Evolutionary conservation across 176 grass and related monocot genomes (phyloP).

Genomic region (Aegilops tauschii): DNA sequence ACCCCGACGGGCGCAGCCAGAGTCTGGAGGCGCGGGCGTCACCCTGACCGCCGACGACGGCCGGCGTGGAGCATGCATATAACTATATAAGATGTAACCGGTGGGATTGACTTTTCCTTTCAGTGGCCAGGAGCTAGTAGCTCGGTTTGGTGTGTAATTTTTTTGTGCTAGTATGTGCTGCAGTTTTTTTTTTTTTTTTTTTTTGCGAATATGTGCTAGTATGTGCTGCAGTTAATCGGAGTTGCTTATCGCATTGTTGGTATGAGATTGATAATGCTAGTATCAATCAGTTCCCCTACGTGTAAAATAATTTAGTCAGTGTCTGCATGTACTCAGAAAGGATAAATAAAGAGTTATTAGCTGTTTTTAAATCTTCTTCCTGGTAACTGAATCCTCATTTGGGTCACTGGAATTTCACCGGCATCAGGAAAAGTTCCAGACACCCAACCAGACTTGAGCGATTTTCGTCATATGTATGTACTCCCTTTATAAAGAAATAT

Average conservation of each 20-base stretch:
- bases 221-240: neutral
- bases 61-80: neutral
- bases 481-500: too few species aligned
- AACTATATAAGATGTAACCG: neutral
- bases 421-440: too few species aligned
- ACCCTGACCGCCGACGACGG: neutral
- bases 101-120: neutral
- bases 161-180: neutral
- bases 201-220: neutral
- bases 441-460: too few species aligned
- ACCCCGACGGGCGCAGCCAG: neutral
- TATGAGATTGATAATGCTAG: neutral
- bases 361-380: too few species aligned
- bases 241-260: neutral
- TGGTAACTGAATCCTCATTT: too few species aligned
- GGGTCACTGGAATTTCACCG: too few species aligned
- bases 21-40: neutral
- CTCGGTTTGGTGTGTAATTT: neutral
- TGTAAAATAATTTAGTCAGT: too few species aligned
- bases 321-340: too few species aligned
- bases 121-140: neutral
- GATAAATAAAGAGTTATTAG: too few species aligned
- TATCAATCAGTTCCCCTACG: too few species aligned
- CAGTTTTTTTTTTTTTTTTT: too few species aligned
- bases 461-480: too few species aligned